Percentiles rank a stretch among this genome's conserved stretches.
phyloP scores from a whole-genome alignment of 2,329 filamentous ascomycete species.

The Penicillium sp. region DNA sequence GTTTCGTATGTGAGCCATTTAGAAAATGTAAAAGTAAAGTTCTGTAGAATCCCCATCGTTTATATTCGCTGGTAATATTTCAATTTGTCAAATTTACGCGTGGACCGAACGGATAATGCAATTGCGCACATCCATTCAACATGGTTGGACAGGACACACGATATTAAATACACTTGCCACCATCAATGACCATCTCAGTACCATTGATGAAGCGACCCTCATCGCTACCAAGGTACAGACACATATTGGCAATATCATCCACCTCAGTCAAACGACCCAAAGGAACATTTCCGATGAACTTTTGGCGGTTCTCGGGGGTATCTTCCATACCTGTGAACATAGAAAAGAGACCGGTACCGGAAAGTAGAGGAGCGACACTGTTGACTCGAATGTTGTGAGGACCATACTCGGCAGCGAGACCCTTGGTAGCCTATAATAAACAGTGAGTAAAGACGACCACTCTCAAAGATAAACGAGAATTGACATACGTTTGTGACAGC shows the following conservation, averaged over 20 bases:
- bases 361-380: slow-evolving; percentile 71
- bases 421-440: slow-evolving; percentile 62
- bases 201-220: slow-evolving; percentile 76
- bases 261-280: slow-evolving; percentile 51
- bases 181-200: slow-evolving; percentile 71
- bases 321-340: slow-evolving; percentile 50
- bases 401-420: slow-evolving; percentile 75
- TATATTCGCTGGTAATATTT: too few species aligned
- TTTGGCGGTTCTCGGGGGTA: slow-evolving; percentile 52
- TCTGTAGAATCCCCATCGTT: too few species aligned
- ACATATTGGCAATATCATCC: slow-evolving; percentile 72
- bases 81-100: too few species aligned
- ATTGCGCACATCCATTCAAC: too few species aligned
- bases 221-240: slow-evolving; percentile 72
- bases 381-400: slow-evolving; percentile 75
- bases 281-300: slow-evolving; percentile 53
- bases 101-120: too few species aligned
- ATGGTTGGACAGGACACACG: background rate
- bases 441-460: background rate
- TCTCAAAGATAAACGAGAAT: background rate
- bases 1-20: background rate
- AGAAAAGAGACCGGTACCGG: slow-evolving; percentile 67
- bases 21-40: too few species aligned
- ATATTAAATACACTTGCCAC: slow-evolving; percentile 52
- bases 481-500: slow-evolving; percentile 49